A percentile compares a stretch with the other conserved stretches of the same genome.
phyloP scores from a whole-genome alignment of 2,329 filamentous ascomycete genomes.

The Trichoderma citrinoviride region DNA sequence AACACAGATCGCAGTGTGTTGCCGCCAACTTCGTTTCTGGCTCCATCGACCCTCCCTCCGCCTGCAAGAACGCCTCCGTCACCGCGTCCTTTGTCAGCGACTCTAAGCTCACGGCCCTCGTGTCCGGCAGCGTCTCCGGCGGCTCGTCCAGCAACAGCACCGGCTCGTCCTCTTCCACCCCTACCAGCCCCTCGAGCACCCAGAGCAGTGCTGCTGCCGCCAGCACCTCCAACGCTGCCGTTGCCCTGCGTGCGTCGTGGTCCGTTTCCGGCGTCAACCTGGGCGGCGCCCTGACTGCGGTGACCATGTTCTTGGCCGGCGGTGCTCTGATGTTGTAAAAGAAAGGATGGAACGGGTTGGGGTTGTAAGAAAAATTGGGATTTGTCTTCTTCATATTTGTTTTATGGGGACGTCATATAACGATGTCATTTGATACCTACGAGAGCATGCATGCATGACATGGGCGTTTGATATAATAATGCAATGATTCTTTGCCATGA shows the following conservation, averaged over 20 bases:
- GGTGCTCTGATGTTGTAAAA: constrained; percentile 31
- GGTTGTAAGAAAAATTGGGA: neutral
- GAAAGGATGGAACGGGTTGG: neutral
- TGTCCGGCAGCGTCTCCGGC: constrained; percentile 23
- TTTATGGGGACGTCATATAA: constrained; percentile 2
- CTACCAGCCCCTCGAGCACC: constrained; percentile 20
- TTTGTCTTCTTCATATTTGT: neutral
- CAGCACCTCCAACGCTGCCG: constrained; percentile 29
- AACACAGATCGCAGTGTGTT: constrained; percentile 44
- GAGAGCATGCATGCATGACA: constrained; percentile 3
- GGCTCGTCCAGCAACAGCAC: constrained; percentile 21
- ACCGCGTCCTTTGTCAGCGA: constrained; percentile 35
- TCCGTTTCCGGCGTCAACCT: constrained; percentile 25
- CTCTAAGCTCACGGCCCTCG: constrained; percentile 35
- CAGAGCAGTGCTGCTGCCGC: constrained; percentile 26
- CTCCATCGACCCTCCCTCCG: constrained; percentile 31
- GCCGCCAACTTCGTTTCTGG: constrained; percentile 55
- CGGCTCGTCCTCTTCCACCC: constrained; percentile 2
- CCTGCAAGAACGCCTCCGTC: constrained; percentile 39
- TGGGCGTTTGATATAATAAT: neutral
- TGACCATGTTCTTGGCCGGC: constrained; percentile 33
- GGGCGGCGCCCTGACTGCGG: constrained; percentile 27
- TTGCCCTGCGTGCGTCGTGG: constrained; percentile 28
- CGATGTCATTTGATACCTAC: neutral
- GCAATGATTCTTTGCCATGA: neutral